Base-by-base conservation (phyloP, 2,329 filamentous ascomycete species). In the Xylaria sp. region DNA sequence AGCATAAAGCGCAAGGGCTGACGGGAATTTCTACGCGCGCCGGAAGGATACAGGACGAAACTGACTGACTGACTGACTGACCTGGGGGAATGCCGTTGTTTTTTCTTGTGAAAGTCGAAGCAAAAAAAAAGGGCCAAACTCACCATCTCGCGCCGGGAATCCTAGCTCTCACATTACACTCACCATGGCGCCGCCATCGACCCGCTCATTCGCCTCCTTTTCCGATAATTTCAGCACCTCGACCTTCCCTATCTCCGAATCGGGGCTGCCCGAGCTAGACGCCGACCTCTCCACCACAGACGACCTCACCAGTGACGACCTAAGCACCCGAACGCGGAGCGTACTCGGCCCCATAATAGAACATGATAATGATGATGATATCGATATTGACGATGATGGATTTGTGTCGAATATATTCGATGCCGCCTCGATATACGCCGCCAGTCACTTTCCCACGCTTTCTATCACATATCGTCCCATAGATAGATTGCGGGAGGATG, bases 361-460 rank as follows among this genome's bases (percentile, higher is more conserved):
- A 42, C 57, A 63, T 4, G 61, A 65, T 34, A 66, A 69, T 50
- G 37, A 42, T 42, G 37, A 10, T 9, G 37, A 42, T 42, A 13
- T 10, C 11, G 37, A 42, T 42, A 13, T 9, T 42, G 9, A 42
- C 37, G 37, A 65, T 34, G 67, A 69, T 52, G 69, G 66, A 46
- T 62, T 63, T 50, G 65, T 59, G 30, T 54, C 66, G 1, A 65
- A 61, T 48, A 60, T 65, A 16, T 62, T 68, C 48, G 79, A 81
- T 52, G 75, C 77, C 44, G 69, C 70, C n/a, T 79, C 79, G 4
- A 64, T 78, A 11, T 80, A 79, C 59, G 71, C 78, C 7, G 68
- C 71, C 39, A 76, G 74, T 58, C 72, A 74, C 51, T 77, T 78
- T 61, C 76, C 75, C 2, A 67, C 69, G 13, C 65, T 74, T n/a